Evolutionary conservation across 768 basidiomycete genomes (phyloP).

Genomic region (Tulasnella sp.): DNA sequence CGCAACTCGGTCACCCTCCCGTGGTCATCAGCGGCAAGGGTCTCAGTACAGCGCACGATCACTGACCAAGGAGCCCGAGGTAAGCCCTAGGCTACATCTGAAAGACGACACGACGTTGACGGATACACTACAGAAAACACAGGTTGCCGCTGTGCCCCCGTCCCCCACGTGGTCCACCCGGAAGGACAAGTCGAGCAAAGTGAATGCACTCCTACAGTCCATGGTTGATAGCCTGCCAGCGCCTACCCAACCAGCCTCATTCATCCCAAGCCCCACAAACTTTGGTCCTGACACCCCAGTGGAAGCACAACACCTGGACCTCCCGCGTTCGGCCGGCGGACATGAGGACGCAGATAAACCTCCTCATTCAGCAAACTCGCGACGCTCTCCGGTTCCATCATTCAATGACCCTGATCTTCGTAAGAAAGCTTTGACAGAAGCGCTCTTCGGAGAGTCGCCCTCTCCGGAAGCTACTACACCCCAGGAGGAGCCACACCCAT

Average conservation of each 20-base stretch:
- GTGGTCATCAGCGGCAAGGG: constrained; percentile 52
- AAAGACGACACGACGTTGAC: neutral
- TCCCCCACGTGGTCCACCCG: constrained; percentile 9
- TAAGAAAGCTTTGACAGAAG: constrained; percentile 27
- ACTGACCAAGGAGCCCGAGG: constrained; percentile 11
- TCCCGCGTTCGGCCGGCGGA: neutral
- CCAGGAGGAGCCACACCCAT: constrained; percentile 15
- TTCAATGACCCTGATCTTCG: constrained; percentile 27
- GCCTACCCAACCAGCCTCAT: neutral
- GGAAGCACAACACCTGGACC: neutral
- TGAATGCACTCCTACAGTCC: constrained; percentile 64
- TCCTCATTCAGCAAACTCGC: neutral
- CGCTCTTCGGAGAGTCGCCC: constrained; percentile 29
- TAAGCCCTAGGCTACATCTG: neutral
- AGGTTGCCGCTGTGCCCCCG: neutral
- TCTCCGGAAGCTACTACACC: constrained; percentile 8
- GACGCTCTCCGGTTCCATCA: constrained; percentile 23
- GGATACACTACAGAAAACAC: neutral
- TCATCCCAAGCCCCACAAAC: constrained; percentile 10
- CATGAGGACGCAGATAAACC: neutral
- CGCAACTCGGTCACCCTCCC: constrained; percentile 53
- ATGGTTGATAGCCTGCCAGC: constrained; percentile 51
- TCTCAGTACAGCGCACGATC: constrained; percentile 14
- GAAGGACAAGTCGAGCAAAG: constrained; percentile 54
- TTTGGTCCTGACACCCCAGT: constrained; percentile 1